These are phyloP conservation scores for Hondaea fermentalgiana DNA, from an alignment of 108 stramenopile species.

Conservation along the genomic window DNA sequence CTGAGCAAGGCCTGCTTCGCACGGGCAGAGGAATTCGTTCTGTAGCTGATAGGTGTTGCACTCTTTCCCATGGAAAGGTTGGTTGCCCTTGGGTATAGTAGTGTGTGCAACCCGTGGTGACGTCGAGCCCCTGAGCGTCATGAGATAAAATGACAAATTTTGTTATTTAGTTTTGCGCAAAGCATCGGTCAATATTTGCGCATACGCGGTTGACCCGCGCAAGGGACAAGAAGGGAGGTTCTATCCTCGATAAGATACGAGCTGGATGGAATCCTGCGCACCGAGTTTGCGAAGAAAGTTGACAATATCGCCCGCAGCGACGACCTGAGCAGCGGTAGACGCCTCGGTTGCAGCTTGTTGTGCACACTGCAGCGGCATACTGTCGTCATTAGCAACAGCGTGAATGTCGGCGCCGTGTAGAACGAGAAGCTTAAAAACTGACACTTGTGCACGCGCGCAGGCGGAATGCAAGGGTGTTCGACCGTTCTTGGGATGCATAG, in stretches of 20 bases:
- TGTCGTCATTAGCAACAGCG: not conserved
- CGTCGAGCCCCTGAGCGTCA: too few species aligned
- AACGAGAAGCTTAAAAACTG: not conserved
- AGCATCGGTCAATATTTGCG: too few species aligned
- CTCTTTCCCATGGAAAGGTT: too few species aligned
- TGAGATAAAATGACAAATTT: too few species aligned
- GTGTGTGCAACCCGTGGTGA: too few species aligned
- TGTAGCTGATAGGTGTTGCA: too few species aligned
- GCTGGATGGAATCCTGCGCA: not conserved
- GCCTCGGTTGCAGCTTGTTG: not conserved
- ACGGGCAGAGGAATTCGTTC: too few species aligned
- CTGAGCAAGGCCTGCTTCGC: too few species aligned
- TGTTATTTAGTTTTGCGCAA: too few species aligned
- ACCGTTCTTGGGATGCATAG: not conserved
- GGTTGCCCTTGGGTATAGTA: too few species aligned
- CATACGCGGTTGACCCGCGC: too few species aligned
- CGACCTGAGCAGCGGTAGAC: not conserved
- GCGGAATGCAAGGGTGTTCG: not conserved
- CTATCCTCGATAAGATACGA: not conserved
- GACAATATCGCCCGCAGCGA: not conserved
- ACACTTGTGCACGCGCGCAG: not conserved
- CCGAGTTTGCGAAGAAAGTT: not conserved
- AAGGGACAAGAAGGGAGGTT: too few species aligned
- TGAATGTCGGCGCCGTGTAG: not conserved
- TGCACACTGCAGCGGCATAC: not conserved